Evolutionary conservation across 805 yeast genomes (phyloP), one percentile per base, ranked within the genome.

Genomic region (Wickerhamomyces strasburgensis): DNA sequence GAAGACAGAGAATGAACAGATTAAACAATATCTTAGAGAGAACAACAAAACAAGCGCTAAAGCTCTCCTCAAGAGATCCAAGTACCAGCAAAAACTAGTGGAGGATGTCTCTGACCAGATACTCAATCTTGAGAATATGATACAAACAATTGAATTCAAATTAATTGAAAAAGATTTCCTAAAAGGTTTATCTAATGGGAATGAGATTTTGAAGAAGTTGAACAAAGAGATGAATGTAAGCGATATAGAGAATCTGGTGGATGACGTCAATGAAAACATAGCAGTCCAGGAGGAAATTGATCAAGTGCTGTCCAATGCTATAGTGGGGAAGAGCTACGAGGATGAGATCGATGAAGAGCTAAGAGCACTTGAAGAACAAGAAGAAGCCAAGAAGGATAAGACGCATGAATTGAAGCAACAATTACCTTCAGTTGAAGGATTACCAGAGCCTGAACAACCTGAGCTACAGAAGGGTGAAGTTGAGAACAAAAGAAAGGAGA

Each of bases 91-190:
- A 48, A 70, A 75, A 26, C 62, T 84, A n/a, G 63, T 90, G 3
- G 63, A 64, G 17, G 81, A 80, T 46, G 82, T 95, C 0, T 82
- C 79, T 27, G 76, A 72, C 29, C 98, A 93, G 60, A 65, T 89
- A 21, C 81, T 79, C 39, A 82, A 84, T 27, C 60, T 93, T 26
- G 97, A 90, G 57, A 73, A 76, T 42, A 72, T 93, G 57, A 82
- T 86, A 7, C 73, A 78, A 16, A 80, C 80, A 8, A 83, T 93
- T 26, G 98, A 93, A 60, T 88, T 87, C 63, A 90, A 95, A 52
- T 62, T 86, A 40, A 79, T 93, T 23, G 98, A 93, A 56, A 77
- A 78, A 44, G 95, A 88, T 51, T 88, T 93, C 29, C 48, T 89
- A 4, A 73, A 72, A 40, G 96, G 97, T 0, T 64, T 93, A 21